These are phyloP conservation scores for Solanum chacoense DNA, from an alignment of 305 asterid genomes.

Conservation along the genomic window DNA sequence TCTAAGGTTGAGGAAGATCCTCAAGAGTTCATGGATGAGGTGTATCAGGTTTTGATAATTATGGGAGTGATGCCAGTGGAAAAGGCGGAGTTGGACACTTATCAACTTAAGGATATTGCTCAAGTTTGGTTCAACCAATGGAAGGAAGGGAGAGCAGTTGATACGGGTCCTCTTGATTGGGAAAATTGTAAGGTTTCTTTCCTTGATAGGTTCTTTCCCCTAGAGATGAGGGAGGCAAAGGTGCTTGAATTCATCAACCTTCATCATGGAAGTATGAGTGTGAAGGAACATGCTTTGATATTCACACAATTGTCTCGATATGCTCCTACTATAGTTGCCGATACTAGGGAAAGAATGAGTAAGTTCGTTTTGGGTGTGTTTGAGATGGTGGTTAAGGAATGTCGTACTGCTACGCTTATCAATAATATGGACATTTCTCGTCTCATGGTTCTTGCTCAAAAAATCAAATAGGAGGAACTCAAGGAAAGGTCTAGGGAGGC, in stretches of 20 bases:
- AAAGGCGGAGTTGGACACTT: neutral
- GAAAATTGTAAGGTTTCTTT: too few relatives aligned
- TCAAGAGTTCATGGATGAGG: neutral
- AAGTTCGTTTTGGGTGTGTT: neutral
- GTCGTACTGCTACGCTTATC: neutral
- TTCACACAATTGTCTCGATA: neutral
- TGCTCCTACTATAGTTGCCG: neutral
- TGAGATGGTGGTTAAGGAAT: neutral
- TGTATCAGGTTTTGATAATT: neutral
- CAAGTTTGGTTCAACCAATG: neutral
- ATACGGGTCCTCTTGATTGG: neutral
- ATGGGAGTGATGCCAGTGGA: neutral
- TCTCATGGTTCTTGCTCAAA: neutral
- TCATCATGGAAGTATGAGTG: neutral
- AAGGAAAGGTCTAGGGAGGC: neutral
- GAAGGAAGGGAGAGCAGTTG: neutral
- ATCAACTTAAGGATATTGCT: neutral
- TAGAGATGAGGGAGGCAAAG: neutral
- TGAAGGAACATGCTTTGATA: neutral
- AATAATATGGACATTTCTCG: neutral
- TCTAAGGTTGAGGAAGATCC: neutral
- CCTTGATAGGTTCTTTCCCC: neutral
- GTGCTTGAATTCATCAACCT: neutral
- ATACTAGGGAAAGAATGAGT: neutral
- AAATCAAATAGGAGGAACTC: neutral